A percentile compares a stretch with the other conserved stretches of the same genome.
phyloP scores from a whole-genome alignment of 805 yeast genomes.

The Candida incommunis region DNA sequence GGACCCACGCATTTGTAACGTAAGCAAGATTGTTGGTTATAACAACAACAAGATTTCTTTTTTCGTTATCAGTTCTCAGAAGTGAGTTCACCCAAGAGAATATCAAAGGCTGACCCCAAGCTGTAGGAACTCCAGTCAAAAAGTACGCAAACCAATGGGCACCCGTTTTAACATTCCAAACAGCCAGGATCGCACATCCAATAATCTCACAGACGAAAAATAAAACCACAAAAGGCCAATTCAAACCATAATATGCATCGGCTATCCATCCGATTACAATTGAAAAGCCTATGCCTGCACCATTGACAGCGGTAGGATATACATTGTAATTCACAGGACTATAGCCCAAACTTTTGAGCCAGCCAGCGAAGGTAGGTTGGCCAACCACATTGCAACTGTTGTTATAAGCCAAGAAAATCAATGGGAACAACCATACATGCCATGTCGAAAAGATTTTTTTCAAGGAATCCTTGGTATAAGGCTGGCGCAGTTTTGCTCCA shows the following conservation, averaged over 20 bases:
- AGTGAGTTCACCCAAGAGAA: constrained; percentile 42
- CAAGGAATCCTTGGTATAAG: constrained; percentile 24
- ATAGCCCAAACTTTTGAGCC: constrained; percentile 29
- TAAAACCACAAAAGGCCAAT: constrained; percentile 23
- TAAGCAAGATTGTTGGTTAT: constrained; percentile 30
- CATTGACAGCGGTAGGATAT: constrained; percentile 28
- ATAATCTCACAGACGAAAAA: constrained; percentile 26
- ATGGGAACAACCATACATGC: constrained; percentile 34
- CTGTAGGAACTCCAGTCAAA: constrained; percentile 31
- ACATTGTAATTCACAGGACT: constrained; percentile 25
- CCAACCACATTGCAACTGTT: constrained; percentile 23
- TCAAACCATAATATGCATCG: constrained; percentile 25
- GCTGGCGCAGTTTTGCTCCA: constrained; percentile 6
- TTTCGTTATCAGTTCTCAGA: constrained; percentile 27
- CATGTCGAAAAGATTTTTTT: constrained; percentile 29
- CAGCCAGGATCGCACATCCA: constrained; percentile 30
- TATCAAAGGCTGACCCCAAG: constrained; percentile 43
- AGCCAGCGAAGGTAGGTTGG: constrained; percentile 31
- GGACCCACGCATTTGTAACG: constrained; percentile 28
- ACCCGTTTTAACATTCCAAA: constrained; percentile 35
- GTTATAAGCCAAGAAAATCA: constrained; percentile 25
- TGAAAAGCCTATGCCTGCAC: constrained; percentile 26
- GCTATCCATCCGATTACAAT: constrained; percentile 24
- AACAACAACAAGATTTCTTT: constrained; percentile 25
- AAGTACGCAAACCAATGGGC: constrained; percentile 39